Evolutionary conservation across 163 green algal genomes (phyloP).

Genomic region (Smithsoniella earleae): DNA sequence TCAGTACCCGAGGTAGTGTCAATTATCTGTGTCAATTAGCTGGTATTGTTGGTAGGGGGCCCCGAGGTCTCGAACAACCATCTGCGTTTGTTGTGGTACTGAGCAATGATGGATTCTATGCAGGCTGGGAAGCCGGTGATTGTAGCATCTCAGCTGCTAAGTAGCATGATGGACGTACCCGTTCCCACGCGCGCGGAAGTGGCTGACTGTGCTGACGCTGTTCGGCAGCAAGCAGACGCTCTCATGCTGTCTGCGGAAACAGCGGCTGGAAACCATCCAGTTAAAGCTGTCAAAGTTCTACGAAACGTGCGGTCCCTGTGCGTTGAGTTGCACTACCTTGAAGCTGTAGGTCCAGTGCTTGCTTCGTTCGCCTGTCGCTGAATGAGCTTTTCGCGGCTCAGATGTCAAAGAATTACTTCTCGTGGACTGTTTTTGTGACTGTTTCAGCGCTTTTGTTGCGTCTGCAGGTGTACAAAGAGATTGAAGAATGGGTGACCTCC

Average conservation of each 20-base stretch:
- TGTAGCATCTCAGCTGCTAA: conserved; percentile 66
- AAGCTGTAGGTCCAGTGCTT: conserved; percentile 34
- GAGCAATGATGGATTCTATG: no score
- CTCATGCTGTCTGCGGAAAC: conserved; percentile 77
- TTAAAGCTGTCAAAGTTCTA: conserved; percentile 60
- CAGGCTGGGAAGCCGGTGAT: conserved; percentile 64
- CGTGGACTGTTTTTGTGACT: neutral
- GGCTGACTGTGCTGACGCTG: conserved; percentile 64
- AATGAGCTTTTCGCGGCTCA: conserved; percentile 41
- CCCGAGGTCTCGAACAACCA: no score
- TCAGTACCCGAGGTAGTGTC: no score
- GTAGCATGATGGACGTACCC: conserved; percentile 70
- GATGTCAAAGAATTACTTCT: neutral
- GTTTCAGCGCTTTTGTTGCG: neutral
- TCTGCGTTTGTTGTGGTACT: no score
- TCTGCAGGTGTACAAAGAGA: conserved; percentile 11
- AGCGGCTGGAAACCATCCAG: conserved; percentile 53
- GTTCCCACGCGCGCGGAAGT: conserved; percentile 70
- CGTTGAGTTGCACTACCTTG: conserved; percentile 63
- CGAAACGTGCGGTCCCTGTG: conserved; percentile 46
- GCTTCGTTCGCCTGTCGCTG: conserved; percentile 6
- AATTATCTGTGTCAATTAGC: no score
- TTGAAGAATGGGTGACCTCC: neutral
- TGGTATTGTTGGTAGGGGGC: no score
- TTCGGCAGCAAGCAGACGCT: conserved; percentile 62